Evolutionary conservation across 176 grass and related monocot genomes (phyloP).

Genomic region (Avena sativa): DNA sequence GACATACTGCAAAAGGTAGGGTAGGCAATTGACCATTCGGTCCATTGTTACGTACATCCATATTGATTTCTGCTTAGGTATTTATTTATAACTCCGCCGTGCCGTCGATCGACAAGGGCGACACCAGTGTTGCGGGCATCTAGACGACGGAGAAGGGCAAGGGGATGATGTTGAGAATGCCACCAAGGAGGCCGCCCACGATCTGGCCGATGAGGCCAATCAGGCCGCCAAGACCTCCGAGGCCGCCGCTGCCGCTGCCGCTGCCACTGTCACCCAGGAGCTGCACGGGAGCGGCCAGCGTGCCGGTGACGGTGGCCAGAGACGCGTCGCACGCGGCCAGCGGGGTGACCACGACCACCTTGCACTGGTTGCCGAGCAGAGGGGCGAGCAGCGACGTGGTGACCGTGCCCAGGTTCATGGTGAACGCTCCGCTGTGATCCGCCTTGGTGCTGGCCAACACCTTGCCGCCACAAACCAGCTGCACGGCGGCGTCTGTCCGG

Average conservation of each 20-base stretch:
- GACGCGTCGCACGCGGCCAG: slow-evolving; percentile 50
- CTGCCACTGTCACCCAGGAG: slow-evolving; percentile 11
- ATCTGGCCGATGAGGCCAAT: slow-evolving; percentile 14
- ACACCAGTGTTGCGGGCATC: not conserved
- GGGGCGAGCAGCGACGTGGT: not conserved
- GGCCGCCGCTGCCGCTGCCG: not conserved
- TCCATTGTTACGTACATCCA: not conserved
- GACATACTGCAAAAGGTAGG: not conserved
- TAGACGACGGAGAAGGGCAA: slow-evolving; percentile 27
- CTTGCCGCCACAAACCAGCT: slow-evolving; percentile 43
- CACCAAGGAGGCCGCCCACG: not conserved
- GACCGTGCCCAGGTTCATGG: not conserved
- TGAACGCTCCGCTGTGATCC: slow-evolving; percentile 50
- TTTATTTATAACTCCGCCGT: not conserved
- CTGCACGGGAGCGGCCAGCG: slow-evolving; percentile 53
- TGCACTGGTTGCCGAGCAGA: slow-evolving; percentile 32
- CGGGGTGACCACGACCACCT: slow-evolving; percentile 46
- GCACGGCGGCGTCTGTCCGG: slow-evolving; percentile 52
- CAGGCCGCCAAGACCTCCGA: not conserved
- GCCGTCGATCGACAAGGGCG: not conserved
- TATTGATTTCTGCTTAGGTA: slow-evolving; percentile 18
- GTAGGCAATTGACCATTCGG: not conserved
- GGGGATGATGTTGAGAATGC: slow-evolving; percentile 20
- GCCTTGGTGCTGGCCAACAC: slow-evolving; percentile 47
- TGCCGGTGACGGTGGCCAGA: slow-evolving; percentile 45